Base-by-base conservation (phyloP, 805 yeast species). In the Lachancea fermentati region DNA sequence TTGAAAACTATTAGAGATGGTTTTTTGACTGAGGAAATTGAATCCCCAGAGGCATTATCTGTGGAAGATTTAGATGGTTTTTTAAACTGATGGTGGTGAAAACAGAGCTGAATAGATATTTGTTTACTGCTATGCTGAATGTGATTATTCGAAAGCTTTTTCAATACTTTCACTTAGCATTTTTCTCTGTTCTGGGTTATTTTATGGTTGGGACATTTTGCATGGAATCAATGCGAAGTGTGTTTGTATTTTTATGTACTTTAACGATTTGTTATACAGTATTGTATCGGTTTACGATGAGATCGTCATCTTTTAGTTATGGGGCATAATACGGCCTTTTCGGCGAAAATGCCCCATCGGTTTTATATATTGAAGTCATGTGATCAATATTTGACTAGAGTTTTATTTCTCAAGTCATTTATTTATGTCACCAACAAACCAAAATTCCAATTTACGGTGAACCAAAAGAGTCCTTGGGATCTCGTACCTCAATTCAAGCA, bases 1-100 rank as follows among this genome's bases (percentile, higher is more conserved):
- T 62, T 79, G 41, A 75, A 78, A 56, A 82, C 83, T 28, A 79
- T 84, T 33, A 71, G 86, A 53, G 76, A 81, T 16, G 94, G 94
- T 7, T 85, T 85, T 58, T 68, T 84, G 57, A 73, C 81, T 37
- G 85, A 82, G 56, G 91, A 84, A 46, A 83, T 85, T 50, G 82
- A 78, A 25, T 70, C 83, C 28, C 95, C 95, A 5, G 95, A 85
- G 63, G 83, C 82, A 49, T 71, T 80, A 19, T 78, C 87, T 18
- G 68, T 83, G 53, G 82, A 85, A 34, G 94, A 85, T 48, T 57
- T 78, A 37, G 83, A 78, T 48, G 65, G 68, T 32, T 57, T 76
- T 54, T 76, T 76, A 46, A 51, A 62, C 32, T 57, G 48, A 42
- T 18, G 26, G 9, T 22, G 11, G 26, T 7, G 11, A 22, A 22